Evolutionary conservation across 2,329 filamentous ascomycete genomes (phyloP).

Genomic region (Pseudogymnoascus sp.): DNA sequence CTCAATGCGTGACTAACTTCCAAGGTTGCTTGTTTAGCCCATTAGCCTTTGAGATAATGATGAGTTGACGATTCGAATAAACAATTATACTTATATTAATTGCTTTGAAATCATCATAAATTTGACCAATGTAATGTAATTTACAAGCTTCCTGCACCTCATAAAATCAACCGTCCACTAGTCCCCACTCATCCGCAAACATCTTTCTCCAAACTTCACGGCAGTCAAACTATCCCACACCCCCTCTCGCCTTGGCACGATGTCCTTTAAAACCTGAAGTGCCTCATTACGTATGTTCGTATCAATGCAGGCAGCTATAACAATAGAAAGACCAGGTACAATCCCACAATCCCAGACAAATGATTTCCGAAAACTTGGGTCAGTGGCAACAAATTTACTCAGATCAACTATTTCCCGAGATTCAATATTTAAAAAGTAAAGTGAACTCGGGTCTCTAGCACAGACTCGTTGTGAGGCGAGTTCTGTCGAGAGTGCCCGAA

Average conservation of each 20-base stretch:
- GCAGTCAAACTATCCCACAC: conserved; percentile 18
- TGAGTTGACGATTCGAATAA: too few relatives aligned
- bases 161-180: not conserved
- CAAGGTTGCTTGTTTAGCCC: too few relatives aligned
- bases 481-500: conserved; percentile 12
- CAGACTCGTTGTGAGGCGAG: conserved; percentile 14
- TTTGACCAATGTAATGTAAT: not conserved
- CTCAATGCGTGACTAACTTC: too few relatives aligned
- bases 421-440: conserved; percentile 9
- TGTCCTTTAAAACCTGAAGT: conserved; percentile 14
- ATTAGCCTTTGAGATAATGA: too few relatives aligned
- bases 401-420: conserved; percentile 17
- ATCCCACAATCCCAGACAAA: conserved; percentile 22
- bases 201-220: conserved; percentile 12
- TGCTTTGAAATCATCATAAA: too few relatives aligned
- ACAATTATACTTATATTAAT: too few relatives aligned
- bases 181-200: conserved; percentile 4
- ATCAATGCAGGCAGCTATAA: conserved; percentile 14
- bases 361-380: conserved; percentile 12
- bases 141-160: not conserved
- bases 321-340: conserved; percentile 18
- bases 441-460: not conserved
- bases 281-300: conserved; percentile 16
- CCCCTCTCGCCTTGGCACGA: conserved; percentile 17
- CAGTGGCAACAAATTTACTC: conserved; percentile 9